phyloP scores from a whole-genome alignment of 2,329 filamentous ascomycete species.

The Trichoderma lentiforme region DNA sequence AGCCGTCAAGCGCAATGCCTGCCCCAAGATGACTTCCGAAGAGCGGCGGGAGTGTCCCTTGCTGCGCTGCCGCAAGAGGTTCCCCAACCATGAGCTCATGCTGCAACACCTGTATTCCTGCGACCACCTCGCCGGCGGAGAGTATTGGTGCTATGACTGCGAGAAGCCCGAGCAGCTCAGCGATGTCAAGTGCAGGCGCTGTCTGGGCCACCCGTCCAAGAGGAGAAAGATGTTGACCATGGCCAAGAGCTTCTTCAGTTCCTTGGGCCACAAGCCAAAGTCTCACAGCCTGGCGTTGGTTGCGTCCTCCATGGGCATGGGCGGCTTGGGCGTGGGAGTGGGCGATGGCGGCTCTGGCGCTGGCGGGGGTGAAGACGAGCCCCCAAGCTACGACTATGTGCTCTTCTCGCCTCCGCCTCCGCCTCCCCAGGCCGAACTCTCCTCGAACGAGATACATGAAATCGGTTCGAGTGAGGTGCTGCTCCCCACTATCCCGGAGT shows the following conservation, averaged over 20 bases:
- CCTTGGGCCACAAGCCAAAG: constrained; percentile 48
- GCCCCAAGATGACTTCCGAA: constrained; percentile 43
- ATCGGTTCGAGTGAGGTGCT: constrained; percentile 48
- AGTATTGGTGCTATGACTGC: constrained; percentile 57
- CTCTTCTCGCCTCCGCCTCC: constrained; percentile 27
- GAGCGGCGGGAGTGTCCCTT: constrained; percentile 52
- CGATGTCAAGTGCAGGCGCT: constrained; percentile 49
- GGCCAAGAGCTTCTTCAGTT: constrained; percentile 54
- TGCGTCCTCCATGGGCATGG: constrained; percentile 7
- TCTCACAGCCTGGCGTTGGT: constrained; percentile 21
- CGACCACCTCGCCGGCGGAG: constrained; percentile 45
- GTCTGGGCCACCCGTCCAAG: constrained; percentile 49
- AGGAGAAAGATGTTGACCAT: constrained; percentile 50
- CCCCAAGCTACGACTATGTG: constrained; percentile 47
- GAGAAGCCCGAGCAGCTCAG: constrained; percentile 50
- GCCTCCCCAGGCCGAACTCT: constrained; percentile 41
- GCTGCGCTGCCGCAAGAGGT: constrained; percentile 48
- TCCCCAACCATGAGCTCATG: constrained; percentile 52
- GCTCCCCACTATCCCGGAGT: constrained; percentile 30
- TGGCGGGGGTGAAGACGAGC: constrained; percentile 32
- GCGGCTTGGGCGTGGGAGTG: neutral
- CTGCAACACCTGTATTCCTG: constrained; percentile 51
- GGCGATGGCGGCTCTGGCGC: neutral
- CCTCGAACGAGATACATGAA: constrained; percentile 50
- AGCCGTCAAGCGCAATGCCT: constrained; percentile 53